Percentiles rank a stretch among this genome's conserved stretches.
These are phyloP conservation scores for Scheffersomyces quercinus DNA, from an alignment of 1,139 yeast species.

Conservation along the genomic window DNA sequence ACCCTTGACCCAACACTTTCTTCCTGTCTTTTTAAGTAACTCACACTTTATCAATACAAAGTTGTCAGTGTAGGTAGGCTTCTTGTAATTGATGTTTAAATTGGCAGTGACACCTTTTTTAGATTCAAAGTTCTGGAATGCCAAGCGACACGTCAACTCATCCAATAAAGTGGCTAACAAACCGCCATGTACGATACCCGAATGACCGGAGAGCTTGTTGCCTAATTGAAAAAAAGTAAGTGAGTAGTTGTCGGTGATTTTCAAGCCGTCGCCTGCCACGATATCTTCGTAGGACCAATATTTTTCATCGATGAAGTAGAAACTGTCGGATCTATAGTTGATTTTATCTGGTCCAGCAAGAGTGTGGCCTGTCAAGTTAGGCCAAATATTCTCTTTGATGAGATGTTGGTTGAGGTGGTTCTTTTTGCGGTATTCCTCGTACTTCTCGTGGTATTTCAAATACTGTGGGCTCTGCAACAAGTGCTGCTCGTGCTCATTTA, in stretches of 20 bases:
- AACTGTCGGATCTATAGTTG: conserved; percentile 34
- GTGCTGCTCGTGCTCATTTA: background rate
- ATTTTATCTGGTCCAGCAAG: conserved; percentile 38
- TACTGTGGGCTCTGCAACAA: conserved; percentile 5
- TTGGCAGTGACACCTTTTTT: conserved; percentile 49
- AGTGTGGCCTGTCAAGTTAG: conserved; percentile 40
- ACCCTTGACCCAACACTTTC: conserved; percentile 48
- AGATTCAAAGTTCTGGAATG: conserved; percentile 47
- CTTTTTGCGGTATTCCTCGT: conserved; percentile 5
- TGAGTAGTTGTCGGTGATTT: conserved; percentile 23
- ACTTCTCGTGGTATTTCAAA: conserved; percentile 7
- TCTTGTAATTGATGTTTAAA: conserved; percentile 42
- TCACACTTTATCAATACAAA: conserved; percentile 38
- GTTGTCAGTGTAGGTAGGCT: conserved; percentile 38
- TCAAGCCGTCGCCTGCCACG: conserved; percentile 9
- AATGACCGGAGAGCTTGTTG: conserved; percentile 47
- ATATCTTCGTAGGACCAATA: conserved; percentile 20
- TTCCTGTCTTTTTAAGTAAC: conserved; percentile 33
- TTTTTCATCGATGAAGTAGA: conserved; percentile 35
- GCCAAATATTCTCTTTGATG: conserved; percentile 21
- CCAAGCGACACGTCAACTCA: conserved; percentile 54
- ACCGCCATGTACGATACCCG: conserved; percentile 58
- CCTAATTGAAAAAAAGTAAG: conserved; percentile 51
- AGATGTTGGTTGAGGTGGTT: conserved; percentile 6
- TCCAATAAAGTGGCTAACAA: conserved; percentile 54